Conservation (phyloP, 805 yeast genomes). For the Ogataea chonburiensis region DNA sequence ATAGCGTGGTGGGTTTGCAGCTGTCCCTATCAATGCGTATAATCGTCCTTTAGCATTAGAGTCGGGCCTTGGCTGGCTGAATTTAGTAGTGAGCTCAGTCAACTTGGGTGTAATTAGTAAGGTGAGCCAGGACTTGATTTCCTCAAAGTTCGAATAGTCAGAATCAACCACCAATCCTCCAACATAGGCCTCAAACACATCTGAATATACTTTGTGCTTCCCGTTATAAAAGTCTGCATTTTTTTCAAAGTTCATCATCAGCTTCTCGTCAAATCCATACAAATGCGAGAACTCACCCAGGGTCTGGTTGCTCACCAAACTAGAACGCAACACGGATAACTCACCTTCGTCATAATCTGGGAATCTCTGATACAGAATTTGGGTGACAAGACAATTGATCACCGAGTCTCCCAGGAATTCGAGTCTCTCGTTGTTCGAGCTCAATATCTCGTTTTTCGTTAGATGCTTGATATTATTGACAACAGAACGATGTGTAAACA, state of each 20-base stretch:
- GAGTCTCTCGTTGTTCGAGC: constrained; percentile 77
- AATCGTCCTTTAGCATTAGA: constrained; percentile 73
- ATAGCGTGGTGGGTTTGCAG: constrained; percentile 62
- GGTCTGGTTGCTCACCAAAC: constrained; percentile 69
- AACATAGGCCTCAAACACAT: constrained; percentile 89
- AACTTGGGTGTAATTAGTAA: constrained; percentile 49
- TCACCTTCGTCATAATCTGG: constrained; percentile 81
- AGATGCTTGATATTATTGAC: constrained; percentile 57
- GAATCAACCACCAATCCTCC: constrained; percentile 74
- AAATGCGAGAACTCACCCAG: constrained; percentile 66
- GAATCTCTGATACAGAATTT: constrained; percentile 60
- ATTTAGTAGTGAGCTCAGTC: constrained; percentile 15
- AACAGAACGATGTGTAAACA: constrained; percentile 78
- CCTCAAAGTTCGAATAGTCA: constrained; percentile 43
- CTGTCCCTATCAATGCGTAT: constrained; percentile 78
- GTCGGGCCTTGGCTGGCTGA: constrained; percentile 43
- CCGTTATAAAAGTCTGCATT: constrained; percentile 47
- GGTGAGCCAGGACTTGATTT: constrained; percentile 56
- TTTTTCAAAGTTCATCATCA: constrained; percentile 43
- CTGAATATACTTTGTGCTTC: constrained; percentile 74
- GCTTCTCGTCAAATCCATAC: constrained; percentile 62
- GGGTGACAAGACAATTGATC: constrained; percentile 68
- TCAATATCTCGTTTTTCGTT: constrained; percentile 54
- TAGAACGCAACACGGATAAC: constrained; percentile 66
- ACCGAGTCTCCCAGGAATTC: constrained; percentile 92